These are phyloP conservation scores for Erythrophleum fordii DNA, from an alignment of 306 rosid species.

Conservation along the genomic window DNA sequence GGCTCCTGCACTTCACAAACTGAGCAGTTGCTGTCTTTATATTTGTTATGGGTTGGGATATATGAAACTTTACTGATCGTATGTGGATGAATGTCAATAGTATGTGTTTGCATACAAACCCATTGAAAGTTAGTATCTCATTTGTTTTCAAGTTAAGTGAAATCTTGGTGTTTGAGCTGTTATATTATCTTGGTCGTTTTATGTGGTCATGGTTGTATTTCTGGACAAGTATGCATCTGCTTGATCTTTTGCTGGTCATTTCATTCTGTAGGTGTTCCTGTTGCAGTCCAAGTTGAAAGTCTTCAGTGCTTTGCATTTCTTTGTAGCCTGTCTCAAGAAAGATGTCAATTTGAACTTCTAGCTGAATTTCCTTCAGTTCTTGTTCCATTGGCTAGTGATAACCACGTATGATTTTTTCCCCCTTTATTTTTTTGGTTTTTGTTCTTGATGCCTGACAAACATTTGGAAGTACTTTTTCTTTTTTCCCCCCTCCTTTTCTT, in stretches of 20 bases:
- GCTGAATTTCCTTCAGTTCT: constrained; percentile 83
- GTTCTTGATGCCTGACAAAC: not conserved
- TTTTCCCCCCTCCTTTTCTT: constrained; percentile 25
- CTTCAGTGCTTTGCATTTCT: constrained; percentile 74
- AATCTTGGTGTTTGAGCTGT: not conserved
- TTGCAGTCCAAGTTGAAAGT: constrained; percentile 83
- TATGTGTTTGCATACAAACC: not conserved
- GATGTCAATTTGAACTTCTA: constrained; percentile 62
- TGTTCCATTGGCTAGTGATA: constrained; percentile 72
- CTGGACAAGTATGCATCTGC: constrained; percentile 5
- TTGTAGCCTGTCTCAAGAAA: constrained; percentile 63
- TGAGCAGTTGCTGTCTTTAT: not conserved
- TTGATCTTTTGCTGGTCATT: constrained; percentile 35
- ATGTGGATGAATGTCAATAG: not conserved
- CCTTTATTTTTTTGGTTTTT: not conserved
- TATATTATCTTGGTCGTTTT: not conserved
- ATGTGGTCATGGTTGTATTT: not conserved
- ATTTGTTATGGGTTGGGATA: not conserved
- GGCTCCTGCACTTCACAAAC: not conserved
- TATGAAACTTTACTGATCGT: not conserved
- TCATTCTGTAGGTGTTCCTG: constrained; percentile 67
- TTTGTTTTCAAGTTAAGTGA: not conserved
- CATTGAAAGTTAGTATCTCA: not conserved
- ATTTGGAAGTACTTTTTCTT: not conserved
- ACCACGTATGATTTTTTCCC: constrained; percentile 53